Percentiles rank a stretch among this genome's conserved stretches.
These are phyloP conservation scores for Rhodotorula babjevae DNA, from an alignment of 768 basidiomycete genomes.

Conservation along the genomic window DNA sequence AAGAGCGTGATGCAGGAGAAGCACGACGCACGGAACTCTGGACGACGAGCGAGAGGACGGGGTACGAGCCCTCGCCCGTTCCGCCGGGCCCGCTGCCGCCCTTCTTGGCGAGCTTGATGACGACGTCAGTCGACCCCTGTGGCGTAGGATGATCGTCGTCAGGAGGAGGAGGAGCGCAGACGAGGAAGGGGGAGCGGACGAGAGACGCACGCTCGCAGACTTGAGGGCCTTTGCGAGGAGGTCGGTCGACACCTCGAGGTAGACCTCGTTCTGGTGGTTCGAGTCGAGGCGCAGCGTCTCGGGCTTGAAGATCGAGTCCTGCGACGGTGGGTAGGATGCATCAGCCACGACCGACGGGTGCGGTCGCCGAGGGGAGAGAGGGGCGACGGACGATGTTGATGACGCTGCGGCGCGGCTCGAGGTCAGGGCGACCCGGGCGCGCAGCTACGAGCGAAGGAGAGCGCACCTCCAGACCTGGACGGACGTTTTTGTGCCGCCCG, in stretches of 20 bases:
- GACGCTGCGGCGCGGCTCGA: conserved; percentile 28
- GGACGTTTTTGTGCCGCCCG: conserved; percentile 71
- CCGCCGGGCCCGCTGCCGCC: conserved; percentile 50
- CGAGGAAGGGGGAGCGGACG: neutral
- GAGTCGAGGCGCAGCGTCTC: conserved; percentile 78
- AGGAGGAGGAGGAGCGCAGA: neutral
- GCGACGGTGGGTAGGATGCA: neutral
- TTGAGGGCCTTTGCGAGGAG: conserved; percentile 65
- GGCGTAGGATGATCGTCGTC: conserved; percentile 11
- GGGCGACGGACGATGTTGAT: conserved; percentile 17
- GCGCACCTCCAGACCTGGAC: conserved; percentile 78
- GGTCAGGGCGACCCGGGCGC: too few relatives aligned
- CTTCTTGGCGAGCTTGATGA: conserved; percentile 83
- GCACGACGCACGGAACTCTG: conserved; percentile 45
- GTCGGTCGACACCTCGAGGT: conserved; percentile 66
- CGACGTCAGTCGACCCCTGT: conserved; percentile 58
- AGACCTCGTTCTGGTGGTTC: conserved; percentile 75
- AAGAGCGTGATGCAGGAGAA: neutral
- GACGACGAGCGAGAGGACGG: conserved; percentile 73
- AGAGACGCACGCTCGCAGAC: conserved; percentile 39
- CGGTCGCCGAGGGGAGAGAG: neutral
- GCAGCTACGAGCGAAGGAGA: neutral
- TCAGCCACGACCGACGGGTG: conserved; percentile 49
- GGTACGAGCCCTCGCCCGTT: conserved; percentile 48
- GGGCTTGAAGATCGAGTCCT: conserved; percentile 49